Conservation (phyloP, 257 asterid genomes). For the Misopates orontium region DNA sequence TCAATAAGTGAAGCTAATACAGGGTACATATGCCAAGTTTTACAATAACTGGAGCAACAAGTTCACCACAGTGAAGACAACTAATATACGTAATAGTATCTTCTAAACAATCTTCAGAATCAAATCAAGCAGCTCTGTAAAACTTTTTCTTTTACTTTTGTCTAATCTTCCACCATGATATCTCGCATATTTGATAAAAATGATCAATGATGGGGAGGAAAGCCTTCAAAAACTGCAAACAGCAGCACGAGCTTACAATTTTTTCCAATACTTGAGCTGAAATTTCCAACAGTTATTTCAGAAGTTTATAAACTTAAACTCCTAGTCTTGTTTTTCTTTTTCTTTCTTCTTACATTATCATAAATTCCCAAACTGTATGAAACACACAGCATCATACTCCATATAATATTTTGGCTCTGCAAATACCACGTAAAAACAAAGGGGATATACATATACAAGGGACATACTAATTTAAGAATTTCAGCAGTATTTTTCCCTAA, state of each 20-base stretch:
- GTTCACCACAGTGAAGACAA: slow-evolving; percentile 3
- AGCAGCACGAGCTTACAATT: not conserved
- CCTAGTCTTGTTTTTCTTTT: no score
- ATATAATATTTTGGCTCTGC: not conserved
- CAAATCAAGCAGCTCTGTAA: no score
- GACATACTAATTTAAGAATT: slow-evolving; percentile 1
- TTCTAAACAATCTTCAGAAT: no score
- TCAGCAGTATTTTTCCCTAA: slow-evolving; percentile 5
- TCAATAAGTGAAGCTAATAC: no score
- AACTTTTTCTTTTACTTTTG: not conserved
- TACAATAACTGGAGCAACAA: slow-evolving; percentile 3
- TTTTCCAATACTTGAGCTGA: slow-evolving; percentile 1
- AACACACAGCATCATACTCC: slow-evolving; percentile 11
- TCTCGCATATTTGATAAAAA: not conserved
- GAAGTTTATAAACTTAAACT: not conserved
- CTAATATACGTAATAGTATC: not conserved
- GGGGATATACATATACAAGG: not conserved
- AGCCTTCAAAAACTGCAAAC: slow-evolving; percentile 10
- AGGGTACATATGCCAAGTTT: not conserved
- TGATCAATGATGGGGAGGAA: not conserved
- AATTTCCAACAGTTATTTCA: slow-evolving; percentile 13
- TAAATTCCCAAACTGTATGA: not conserved
- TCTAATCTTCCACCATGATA: not conserved
- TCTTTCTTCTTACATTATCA: no score
- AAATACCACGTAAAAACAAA: slow-evolving; percentile 1